These are phyloP conservation scores for Monosporozyma yasuniensis DNA, from an alignment of 805 yeast genomes.

Conservation along the genomic window DNA sequence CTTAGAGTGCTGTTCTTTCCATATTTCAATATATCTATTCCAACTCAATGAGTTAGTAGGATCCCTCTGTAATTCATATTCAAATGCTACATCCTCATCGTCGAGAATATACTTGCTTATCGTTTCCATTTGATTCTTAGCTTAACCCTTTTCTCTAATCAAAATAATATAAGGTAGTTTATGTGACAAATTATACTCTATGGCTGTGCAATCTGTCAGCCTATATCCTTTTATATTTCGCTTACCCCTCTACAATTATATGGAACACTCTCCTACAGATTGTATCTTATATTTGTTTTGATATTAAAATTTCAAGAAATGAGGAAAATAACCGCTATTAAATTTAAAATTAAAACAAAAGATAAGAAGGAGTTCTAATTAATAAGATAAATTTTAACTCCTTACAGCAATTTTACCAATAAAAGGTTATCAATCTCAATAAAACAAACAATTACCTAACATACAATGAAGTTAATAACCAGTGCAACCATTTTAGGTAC, in stretches of 20 bases:
- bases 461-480: background rate
- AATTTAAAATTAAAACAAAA: background rate
- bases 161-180: background rate
- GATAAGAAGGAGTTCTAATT: background rate
- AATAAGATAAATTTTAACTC: background rate
- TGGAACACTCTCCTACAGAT: background rate
- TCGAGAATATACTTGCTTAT: constrained; percentile 8
- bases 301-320: background rate
- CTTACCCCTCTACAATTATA: no score
- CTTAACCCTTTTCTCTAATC: background rate
- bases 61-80: constrained; percentile 35
- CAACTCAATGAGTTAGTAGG: constrained; percentile 34
- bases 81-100: constrained; percentile 37
- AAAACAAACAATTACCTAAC: background rate
- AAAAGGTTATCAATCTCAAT: background rate
- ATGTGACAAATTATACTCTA: background rate
- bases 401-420: background rate
- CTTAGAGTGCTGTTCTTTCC: constrained; percentile 14
- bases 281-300: background rate
- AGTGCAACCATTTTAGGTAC: background rate
- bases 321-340: background rate
- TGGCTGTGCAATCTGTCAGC: background rate
- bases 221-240: background rate
- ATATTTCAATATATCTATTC: constrained; percentile 37
- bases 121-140: background rate